phyloP scores from a whole-genome alignment of 164 flowering plant genomes.

The Annona cherimola region DNA sequence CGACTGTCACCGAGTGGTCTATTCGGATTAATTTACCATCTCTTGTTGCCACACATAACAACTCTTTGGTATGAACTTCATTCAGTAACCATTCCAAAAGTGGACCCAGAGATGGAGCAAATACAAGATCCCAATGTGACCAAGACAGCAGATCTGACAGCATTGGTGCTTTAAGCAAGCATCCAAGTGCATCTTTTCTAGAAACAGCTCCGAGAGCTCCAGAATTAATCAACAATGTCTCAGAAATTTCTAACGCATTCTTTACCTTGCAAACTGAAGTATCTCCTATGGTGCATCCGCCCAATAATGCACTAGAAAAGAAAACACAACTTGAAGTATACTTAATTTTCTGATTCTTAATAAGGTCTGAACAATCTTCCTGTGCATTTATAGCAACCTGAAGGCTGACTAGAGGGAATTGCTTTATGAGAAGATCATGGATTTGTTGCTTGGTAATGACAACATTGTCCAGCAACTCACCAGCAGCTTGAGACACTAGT shows the following conservation, averaged over 20 bases:
- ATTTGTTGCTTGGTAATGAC: conserved; percentile 40
- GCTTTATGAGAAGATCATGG: conserved; percentile 45
- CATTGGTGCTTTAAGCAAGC: conserved; percentile 73
- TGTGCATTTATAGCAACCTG: conserved; percentile 34
- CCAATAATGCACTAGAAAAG: conserved; percentile 56
- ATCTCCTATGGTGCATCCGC: conserved; percentile 12
- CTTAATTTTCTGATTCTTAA: conserved; percentile 25
- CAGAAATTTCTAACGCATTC: conserved; percentile 14
- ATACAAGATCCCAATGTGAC: conserved; percentile 86
- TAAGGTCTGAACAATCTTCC: conserved; percentile 27
- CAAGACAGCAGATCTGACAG: conserved; percentile 63
- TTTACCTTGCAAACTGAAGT: conserved; percentile 15
- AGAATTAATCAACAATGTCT: conserved; percentile 6
- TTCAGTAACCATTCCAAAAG: conserved; percentile 64
- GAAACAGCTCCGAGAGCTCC: conserved; percentile 33
- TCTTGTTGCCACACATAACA: conserved; percentile 63
- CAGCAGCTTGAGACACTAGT: conserved; percentile 59
- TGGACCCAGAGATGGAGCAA: conserved; percentile 89
- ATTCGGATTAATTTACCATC: conserved; percentile 69
- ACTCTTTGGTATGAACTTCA: conserved; percentile 51
- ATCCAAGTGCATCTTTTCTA: conserved; percentile 59
- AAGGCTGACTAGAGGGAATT: conserved; percentile 61
- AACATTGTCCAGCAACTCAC: conserved; percentile 35
- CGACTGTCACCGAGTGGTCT: conserved; percentile 61
- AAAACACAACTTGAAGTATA: conserved; percentile 42